Evolutionary conservation across 805 yeast species (phyloP).

Genomic region (Candida sanyiensis): DNA sequence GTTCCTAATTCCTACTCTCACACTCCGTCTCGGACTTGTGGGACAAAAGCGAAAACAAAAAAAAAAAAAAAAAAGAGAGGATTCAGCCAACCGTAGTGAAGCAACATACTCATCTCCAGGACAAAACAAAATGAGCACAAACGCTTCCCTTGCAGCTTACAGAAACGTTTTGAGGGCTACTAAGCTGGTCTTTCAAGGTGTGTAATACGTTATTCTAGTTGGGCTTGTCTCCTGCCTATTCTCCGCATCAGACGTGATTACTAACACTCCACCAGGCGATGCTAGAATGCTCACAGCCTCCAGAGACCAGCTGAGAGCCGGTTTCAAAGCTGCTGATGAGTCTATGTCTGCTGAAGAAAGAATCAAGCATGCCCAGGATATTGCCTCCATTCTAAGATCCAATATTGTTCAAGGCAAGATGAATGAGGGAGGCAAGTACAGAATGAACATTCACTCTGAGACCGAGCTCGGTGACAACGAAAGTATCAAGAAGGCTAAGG

Average conservation of each 20-base stretch:
- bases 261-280: conserved; percentile 27
- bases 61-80: background rate
- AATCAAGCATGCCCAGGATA: conserved; percentile 55
- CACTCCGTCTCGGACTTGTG: background rate
- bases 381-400: conserved; percentile 59
- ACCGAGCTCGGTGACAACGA: conserved; percentile 94
- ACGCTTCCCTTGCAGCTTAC: conserved; percentile 47
- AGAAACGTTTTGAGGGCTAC: conserved; percentile 66
- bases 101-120: too few relatives aligned
- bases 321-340: conserved; percentile 46
- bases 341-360: conserved; percentile 43
- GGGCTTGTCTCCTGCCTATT: too few relatives aligned
- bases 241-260: too few relatives aligned
- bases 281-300: conserved; percentile 49
- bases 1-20: background rate
- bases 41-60: background rate
- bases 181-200: conserved; percentile 46
- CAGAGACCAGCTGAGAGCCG: conserved; percentile 50
- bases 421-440: conserved; percentile 38
- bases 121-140: conserved; percentile 6
- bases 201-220: too few relatives aligned
- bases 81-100: background rate
- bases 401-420: conserved; percentile 85
- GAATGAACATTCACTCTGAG: conserved; percentile 66
- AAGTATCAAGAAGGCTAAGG: conserved; percentile 49